Evolutionary conservation across 1,284 basidiomycete species (phyloP).

Genomic region (Austroboletus niveus): DNA sequence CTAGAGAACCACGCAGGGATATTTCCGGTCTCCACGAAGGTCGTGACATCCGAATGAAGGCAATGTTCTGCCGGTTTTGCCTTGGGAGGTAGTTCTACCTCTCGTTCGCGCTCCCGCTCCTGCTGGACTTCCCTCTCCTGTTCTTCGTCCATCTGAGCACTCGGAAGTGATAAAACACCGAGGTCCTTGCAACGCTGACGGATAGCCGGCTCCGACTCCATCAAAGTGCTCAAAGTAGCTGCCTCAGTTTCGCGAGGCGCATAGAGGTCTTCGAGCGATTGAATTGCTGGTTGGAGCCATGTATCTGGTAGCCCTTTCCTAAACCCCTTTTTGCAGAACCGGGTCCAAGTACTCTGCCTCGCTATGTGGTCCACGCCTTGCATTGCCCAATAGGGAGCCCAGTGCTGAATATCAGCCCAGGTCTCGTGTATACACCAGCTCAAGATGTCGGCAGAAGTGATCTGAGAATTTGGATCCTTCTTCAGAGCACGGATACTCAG

Average conservation of each 20-base stretch:
- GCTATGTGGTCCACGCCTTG: no score
- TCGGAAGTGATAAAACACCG: neutral
- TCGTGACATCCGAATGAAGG: constrained; percentile 14
- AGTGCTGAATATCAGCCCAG: constrained; percentile 37
- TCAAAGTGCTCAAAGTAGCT: no score
- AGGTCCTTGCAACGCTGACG: neutral
- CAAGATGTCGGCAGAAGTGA: constrained; percentile 35
- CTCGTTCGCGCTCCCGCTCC: neutral
- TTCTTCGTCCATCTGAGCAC: neutral
- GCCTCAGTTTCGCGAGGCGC: neutral
- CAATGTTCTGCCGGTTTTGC: constrained; percentile 9
- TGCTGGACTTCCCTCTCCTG: neutral
- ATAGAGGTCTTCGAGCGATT: neutral
- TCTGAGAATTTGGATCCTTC: neutral
- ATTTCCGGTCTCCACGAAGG: constrained; percentile 21
- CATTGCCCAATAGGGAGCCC: constrained; percentile 23
- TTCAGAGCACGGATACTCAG: constrained; percentile 34
- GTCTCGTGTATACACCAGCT: constrained; percentile 44
- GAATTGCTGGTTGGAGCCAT: constrained; percentile 39
- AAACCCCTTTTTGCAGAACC: constrained; percentile 7
- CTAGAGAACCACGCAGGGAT: neutral
- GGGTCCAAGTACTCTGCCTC: no score
- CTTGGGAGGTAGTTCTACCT: neutral
- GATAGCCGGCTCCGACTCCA: neutral
- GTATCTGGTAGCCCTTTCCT: constrained; percentile 12